Base-by-base conservation (phyloP, 495 filamentous ascomycete species). In the Thozetella sp. region DNA sequence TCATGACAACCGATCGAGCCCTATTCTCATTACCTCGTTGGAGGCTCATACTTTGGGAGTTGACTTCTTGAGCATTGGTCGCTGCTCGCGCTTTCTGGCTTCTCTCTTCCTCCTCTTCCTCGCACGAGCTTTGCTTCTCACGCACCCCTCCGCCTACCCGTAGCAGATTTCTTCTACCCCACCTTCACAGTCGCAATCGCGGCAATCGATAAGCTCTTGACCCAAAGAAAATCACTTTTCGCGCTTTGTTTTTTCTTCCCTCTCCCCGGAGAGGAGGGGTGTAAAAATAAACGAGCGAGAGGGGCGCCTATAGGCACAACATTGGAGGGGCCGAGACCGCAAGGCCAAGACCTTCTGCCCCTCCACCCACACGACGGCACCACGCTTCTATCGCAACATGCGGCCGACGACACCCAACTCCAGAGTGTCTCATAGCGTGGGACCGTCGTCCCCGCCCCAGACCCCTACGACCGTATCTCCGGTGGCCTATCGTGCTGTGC, bases 1-100 rank as follows among this genome's bases (percentile, higher is more conserved):
- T 83, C 82, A 84, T 84, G 81, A 83, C 76, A 72, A 76, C 76
- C 77, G 77, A 79, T 74, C 77, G 72, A 72, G 73, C 72, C 59
- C 75, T 75, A 64, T 70, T 80, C 71, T 72, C 69, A 70, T 83
- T 79, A 81, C 81, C 80, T 74, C 72, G 74, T 66, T 78, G 81
- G 82, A 85, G 81, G 71, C 76, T 80, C 63, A 66, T 77, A 72
- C 71, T 76, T 71, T 75, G 76, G 76, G 76, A 77, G 54, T 69
- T 77, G 64, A 78, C 75, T 51, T 77, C 75, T 67, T 81, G 73
- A 80, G 63, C 59, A 27, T 48, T 22, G 13, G 55, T 34, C 52
- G 45, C 20, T 46, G 19, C 27, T 57, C n/a, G 54, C 45, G 30
- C 50, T 6, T 45, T 22, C 34, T 37, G 30, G 46, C 13, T 51